Evolutionary conservation across 257 asterid genomes (phyloP), one percentile per base, ranked within the genome.

Genomic region (Mitragyna speciosa): DNA sequence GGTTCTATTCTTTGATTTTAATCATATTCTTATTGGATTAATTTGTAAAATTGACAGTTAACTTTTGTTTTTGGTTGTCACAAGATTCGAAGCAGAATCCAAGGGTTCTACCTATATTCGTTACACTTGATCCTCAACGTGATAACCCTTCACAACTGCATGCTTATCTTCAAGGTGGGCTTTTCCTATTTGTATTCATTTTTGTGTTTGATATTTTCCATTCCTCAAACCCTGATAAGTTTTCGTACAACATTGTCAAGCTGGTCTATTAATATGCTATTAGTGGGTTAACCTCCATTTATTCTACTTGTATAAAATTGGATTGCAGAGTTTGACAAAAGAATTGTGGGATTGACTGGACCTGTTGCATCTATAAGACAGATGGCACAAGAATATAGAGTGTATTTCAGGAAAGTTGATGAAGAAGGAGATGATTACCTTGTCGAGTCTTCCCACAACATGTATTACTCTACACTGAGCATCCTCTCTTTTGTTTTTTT

Each of bases 111-210:
- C 98, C 99, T 36, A 76, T 94, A 80, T 96, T 94, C 88, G 99
- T 96, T 80, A 91, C 99, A 24, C 89, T 96, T 80, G 99, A 96
- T 86, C 98, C 99, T 82, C 99, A 94, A 79, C 92, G 96, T 70
- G 99, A 96, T 86, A 91, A 89, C 74, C 97, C 97, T 64, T 84
- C 92, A 19, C 99, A 94, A 7, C 98, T 96, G 65, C 89, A 85
- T 83, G 92, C 96, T 84, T 96, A 96, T 82, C 88, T 96, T 56
- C 82, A 85, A 85, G 99, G 99, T 90, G 64, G 82, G 92, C 58
- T 64, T 72, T 73, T 76, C 33, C 17, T 70, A 6, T 51, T 66
- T 41, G 51, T 74, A 56, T 65, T 52, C 17, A 24, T 64, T 41
- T 49, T 12, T 52, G 63, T 8, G 5, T 14, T 78, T 58, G 65